A percentile compares a stretch with the other conserved stretches of the same genome.
phyloP scores from a whole-genome alignment of 257 asterid species.

The Petunia secreta region DNA sequence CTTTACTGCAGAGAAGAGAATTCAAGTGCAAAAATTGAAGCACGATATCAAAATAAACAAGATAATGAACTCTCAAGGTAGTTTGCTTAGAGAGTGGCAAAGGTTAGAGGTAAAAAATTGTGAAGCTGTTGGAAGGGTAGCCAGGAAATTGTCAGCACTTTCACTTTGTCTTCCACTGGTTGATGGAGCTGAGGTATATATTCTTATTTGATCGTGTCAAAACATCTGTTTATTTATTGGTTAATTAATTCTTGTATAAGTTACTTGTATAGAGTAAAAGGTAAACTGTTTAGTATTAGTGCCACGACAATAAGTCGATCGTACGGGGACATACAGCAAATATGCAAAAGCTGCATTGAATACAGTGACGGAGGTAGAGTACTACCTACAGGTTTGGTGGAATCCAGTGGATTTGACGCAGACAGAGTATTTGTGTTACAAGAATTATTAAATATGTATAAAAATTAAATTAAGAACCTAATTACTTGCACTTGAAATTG shows the following conservation, averaged over 20 bases:
- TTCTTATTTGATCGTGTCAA: background rate
- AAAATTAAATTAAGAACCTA: too few species aligned
- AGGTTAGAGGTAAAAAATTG: constrained; percentile 53
- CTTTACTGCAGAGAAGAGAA: constrained; percentile 42
- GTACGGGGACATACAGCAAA: too few species aligned
- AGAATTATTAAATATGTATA: too few species aligned
- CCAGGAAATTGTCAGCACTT: constrained; percentile 65
- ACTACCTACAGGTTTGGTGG: too few species aligned
- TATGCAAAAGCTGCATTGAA: too few species aligned
- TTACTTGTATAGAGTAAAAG: too few species aligned
- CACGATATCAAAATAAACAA: constrained; percentile 45
- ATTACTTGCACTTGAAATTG: too few species aligned
- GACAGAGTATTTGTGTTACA: too few species aligned
- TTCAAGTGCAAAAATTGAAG: constrained; percentile 44
- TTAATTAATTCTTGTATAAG: background rate
- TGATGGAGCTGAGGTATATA: constrained; percentile 52
- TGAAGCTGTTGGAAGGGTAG: constrained; percentile 67
- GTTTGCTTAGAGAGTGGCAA: constrained; percentile 64
- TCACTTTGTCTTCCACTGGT: constrained; percentile 63
- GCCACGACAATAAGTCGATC: too few species aligned
- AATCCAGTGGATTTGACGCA: too few species aligned
- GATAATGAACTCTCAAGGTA: constrained; percentile 47
- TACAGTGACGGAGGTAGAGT: too few species aligned
- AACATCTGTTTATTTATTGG: background rate
- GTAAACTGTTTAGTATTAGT: too few species aligned